These are phyloP conservation scores for Quercus mongolica DNA, from an alignment of 306 rosid species.

Conservation along the genomic window DNA sequence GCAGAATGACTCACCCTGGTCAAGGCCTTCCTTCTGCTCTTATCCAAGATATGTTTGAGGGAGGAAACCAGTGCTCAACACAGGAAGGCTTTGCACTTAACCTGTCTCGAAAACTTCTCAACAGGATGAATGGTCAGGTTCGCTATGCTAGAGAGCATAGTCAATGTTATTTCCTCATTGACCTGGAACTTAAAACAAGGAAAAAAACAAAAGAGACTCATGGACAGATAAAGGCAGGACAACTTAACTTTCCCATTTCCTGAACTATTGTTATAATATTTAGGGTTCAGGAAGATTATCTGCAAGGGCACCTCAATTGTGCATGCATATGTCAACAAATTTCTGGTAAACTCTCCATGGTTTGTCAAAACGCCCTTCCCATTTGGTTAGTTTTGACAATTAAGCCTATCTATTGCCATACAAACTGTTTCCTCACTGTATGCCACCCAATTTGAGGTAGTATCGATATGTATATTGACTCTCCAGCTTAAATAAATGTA, in stretches of 20 bases:
- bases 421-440: background rate
- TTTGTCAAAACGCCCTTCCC: background rate
- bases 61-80: conserved; percentile 54
- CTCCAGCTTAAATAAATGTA: background rate
- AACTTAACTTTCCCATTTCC: background rate
- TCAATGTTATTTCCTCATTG: conserved; percentile 62
- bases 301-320: background rate
- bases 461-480: background rate
- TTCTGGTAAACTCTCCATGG: background rate
- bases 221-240: conserved; percentile 24
- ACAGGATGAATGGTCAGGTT: conserved; percentile 62
- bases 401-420: background rate
- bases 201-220: conserved; percentile 33
- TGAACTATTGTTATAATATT: background rate
- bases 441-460: background rate
- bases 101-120: conserved; percentile 67
- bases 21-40: conserved; percentile 57
- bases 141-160: conserved; percentile 57
- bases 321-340: background rate
- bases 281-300: background rate
- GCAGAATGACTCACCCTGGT: conserved; percentile 75
- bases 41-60: conserved; percentile 60
- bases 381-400: background rate
- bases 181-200: conserved; percentile 48
- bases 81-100: conserved; percentile 69